Evolutionary conservation across 768 basidiomycete species (phyloP).

Genomic region (Trametes meyenii): DNA sequence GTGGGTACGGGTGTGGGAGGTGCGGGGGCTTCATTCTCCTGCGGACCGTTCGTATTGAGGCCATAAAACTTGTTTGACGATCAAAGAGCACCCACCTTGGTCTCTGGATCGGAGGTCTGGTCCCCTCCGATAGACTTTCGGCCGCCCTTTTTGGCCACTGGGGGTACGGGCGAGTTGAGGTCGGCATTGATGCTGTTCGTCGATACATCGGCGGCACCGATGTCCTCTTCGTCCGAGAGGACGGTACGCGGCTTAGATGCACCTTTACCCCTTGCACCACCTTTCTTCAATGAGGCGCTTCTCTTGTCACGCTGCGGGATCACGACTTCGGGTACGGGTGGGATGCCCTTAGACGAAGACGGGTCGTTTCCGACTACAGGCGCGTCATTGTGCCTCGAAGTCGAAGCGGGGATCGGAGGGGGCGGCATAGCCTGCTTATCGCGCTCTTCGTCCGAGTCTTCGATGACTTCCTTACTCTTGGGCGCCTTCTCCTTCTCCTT

Average conservation of each 20-base stretch:
- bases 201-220: constrained; percentile 11
- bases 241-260: constrained; percentile 28
- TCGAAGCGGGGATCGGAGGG: constrained; percentile 1
- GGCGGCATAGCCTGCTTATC: constrained; percentile 8
- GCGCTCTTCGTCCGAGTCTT: constrained; percentile 18
- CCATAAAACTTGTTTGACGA: not conserved
- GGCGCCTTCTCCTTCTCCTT: constrained; percentile 12
- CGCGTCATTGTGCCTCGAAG: not conserved
- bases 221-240: constrained; percentile 29
- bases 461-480: constrained; percentile 15
- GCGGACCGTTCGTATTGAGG: not conserved
- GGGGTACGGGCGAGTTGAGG: constrained; percentile 12
- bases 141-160: constrained; percentile 14
- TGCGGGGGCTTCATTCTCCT: constrained; percentile 19
- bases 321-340: not conserved
- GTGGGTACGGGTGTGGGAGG: not conserved
- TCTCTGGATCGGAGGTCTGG: constrained; percentile 7
- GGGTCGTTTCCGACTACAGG: not conserved
- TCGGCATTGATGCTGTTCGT: constrained; percentile 7
- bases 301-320: too few species aligned
- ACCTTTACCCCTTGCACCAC: constrained; percentile 5
- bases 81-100: constrained; percentile 13
- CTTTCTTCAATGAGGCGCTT: not conserved
- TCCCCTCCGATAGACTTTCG: constrained; percentile 9
- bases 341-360: not conserved